phyloP scores from a whole-genome alignment of 2,329 filamentous ascomycete genomes.

The Alternaria consortialis region DNA sequence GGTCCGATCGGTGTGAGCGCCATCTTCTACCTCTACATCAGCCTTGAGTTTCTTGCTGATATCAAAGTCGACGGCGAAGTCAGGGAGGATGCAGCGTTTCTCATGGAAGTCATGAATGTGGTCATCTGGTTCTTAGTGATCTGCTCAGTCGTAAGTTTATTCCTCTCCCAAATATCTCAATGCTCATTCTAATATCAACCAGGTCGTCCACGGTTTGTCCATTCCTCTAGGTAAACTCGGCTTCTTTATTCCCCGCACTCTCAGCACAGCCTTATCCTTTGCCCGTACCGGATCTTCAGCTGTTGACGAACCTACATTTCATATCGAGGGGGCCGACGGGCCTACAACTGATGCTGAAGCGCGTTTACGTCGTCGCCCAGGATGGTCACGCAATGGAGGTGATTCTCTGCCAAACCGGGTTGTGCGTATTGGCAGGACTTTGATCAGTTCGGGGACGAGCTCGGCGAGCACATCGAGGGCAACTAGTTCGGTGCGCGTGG shows the following conservation, averaged over 20 bases:
- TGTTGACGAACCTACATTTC: conserved; percentile 43
- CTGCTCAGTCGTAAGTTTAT: conserved; percentile 76
- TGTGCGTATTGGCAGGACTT: conserved; percentile 47
- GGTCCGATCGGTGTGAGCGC: conserved; percentile 91
- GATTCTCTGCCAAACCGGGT: conserved; percentile 40
- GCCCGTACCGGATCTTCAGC: conserved; percentile 13
- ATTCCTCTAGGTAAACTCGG: conserved; percentile 77
- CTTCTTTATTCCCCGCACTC: conserved; percentile 68
- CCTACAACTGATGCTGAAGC: conserved; percentile 33
- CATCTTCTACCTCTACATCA: conserved; percentile 88
- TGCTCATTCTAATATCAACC: conserved; percentile 5
- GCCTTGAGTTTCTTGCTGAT: conserved; percentile 73
- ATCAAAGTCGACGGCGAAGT: conserved; percentile 67
- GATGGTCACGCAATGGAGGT: conserved; percentile 28
- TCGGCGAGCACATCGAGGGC: conserved; percentile 15
- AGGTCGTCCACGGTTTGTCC: conserved; percentile 82
- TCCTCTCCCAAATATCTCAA: not conserved
- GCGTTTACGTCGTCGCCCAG: conserved; percentile 36
- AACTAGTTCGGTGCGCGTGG: not conserved
- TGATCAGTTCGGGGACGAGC: conserved; percentile 36
- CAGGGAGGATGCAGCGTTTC: conserved; percentile 70
- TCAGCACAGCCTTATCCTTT: conserved; percentile 60
- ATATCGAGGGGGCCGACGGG: conserved; percentile 31
- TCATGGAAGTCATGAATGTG: conserved; percentile 73
- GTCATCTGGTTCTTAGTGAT: conserved; percentile 88